Percentiles rank a stretch among this genome's conserved stretches.
phyloP scores from a whole-genome alignment of 2,329 filamentous ascomycete genomes.

The Paramyrothecium roridum region DNA sequence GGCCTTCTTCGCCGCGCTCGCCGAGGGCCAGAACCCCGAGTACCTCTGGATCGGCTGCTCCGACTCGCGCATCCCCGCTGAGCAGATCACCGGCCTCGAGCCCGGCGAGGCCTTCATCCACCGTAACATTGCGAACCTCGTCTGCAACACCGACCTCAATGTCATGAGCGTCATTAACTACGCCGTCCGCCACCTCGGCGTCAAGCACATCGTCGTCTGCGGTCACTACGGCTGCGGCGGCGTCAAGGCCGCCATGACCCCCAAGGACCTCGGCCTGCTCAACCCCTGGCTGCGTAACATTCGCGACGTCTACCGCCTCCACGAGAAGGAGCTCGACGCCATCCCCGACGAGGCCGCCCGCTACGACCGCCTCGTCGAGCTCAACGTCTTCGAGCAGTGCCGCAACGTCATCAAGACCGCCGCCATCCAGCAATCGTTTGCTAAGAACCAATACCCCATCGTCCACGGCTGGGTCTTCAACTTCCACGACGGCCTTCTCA shows the following conservation, averaged over 20 bases:
- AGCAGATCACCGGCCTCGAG: slow-evolving; percentile 75
- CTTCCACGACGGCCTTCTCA: slow-evolving; percentile 64
- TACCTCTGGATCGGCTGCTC: slow-evolving; percentile 89
- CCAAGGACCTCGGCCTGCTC: slow-evolving; percentile 66
- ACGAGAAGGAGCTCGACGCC: slow-evolving; percentile 67
- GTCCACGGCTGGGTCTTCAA: slow-evolving; percentile 75
- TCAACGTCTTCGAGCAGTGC: slow-evolving; percentile 78
- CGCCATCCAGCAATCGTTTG: slow-evolving; percentile 70
- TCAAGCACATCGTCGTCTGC: slow-evolving; percentile 78
- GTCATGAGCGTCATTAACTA: slow-evolving; percentile 82
- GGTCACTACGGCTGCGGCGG: slow-evolving; percentile 78
- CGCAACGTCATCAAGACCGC: slow-evolving; percentile 77
- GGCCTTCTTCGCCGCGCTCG: slow-evolving; percentile 62
- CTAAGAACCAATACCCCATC: slow-evolving; percentile 61
- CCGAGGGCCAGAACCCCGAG: slow-evolving; percentile 63
- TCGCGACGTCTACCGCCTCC: slow-evolving; percentile 68
- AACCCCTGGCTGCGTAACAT: slow-evolving; percentile 76
- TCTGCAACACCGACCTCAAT: slow-evolving; percentile 77
- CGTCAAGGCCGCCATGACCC: slow-evolving; percentile 71
- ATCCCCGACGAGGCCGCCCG: slow-evolving; percentile 56
- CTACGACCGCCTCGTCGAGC: slow-evolving; percentile 72
- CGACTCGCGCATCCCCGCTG: slow-evolving; percentile 88
- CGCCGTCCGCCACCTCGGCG: slow-evolving; percentile 74
- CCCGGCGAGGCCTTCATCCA: slow-evolving; percentile 94
- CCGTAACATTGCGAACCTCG: slow-evolving; percentile 90